Evolutionary conservation across 139 green algal species (phyloP), one percentile per base, ranked within the genome.

Genomic region (Coccomyxa sp.): DNA sequence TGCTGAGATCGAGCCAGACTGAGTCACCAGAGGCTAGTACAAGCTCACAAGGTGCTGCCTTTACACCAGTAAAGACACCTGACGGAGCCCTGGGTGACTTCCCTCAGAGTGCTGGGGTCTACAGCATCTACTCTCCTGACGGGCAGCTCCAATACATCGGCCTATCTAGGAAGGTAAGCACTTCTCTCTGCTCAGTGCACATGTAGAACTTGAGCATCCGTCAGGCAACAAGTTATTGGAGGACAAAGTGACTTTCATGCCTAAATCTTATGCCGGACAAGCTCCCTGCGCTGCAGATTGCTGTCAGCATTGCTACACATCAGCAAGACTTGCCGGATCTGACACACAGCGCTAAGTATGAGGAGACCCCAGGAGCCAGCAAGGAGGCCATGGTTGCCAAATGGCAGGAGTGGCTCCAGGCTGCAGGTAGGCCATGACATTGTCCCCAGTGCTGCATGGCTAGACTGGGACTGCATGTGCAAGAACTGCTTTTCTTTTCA

Each of bases 371-470:
- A 2, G 80, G 86, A 27, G 86, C 78, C 27, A 87, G 50, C 37
- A 86, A 87, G 39, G 93, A 98, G 5, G 79, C 79, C 10, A 82
- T 98, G 22, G 94, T 87, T 34, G 88, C 79, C 35, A 85, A 88
- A 0, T 98, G 94, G 94, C 97, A 96, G 87, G 55, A 74, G 2
- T 97, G 92, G 93, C 80, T 98, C 54, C 84, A 96, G 81, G 84
- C 92, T 54, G 82, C 87, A 74, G 75, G 88, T 91, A 78, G 34
- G 22, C 18, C 50, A 64, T 64, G 50, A 22, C 50, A 12, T 31
- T 64, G 3, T 31, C 50, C 50, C 27, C 50, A 64, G 2, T 64
- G n/a, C n/a, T 64, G 50, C 50, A 5, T 64, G 50, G 50, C 50
- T n/a, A n/a, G n/a, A n/a, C n/a, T n/a, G n/a, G n/a, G n/a, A n/a